A percentile compares a stretch with the other conserved stretches of the same genome.
These are phyloP conservation scores for Mycena rebaudengoi DNA, from an alignment of 768 basidiomycete genomes.

Conservation along the genomic window DNA sequence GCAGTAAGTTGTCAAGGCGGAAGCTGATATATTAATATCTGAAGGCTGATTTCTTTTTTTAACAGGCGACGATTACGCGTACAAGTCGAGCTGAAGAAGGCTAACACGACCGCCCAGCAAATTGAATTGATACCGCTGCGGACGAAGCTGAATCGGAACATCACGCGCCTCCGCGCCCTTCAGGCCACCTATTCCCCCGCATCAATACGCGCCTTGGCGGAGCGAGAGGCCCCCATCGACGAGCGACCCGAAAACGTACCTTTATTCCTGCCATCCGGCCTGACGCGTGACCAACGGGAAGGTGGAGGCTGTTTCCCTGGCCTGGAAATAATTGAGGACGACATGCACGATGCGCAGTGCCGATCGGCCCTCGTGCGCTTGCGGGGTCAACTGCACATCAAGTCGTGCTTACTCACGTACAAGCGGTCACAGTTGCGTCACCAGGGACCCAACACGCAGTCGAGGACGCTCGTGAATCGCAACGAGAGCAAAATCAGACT, in stretches of 20 bases:
- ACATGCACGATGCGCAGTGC: slow-evolving; percentile 16
- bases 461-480: slow-evolving; percentile 5
- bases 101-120: neutral
- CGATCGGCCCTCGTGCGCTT: neutral
- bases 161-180: neutral
- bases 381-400: slow-evolving; percentile 17
- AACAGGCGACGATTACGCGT: slow-evolving; percentile 1
- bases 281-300: neutral
- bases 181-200: neutral
- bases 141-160: neutral
- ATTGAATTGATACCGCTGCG: neutral
- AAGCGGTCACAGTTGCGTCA: neutral
- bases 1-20: neutral
- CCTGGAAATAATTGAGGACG: neutral
- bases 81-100: slow-evolving; percentile 7
- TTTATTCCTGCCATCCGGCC: neutral
- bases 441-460: slow-evolving; percentile 11
- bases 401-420: neutral
- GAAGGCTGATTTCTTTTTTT: neutral
- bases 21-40: neutral
- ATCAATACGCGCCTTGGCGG: neutral
- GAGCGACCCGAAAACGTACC: neutral
- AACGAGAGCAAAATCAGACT: slow-evolving; percentile 19
- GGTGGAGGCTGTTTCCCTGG: neutral
- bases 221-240: neutral